Base-by-base conservation (phyloP, 169 alveolate genomes). In the Eimeria necatrix region DNA sequence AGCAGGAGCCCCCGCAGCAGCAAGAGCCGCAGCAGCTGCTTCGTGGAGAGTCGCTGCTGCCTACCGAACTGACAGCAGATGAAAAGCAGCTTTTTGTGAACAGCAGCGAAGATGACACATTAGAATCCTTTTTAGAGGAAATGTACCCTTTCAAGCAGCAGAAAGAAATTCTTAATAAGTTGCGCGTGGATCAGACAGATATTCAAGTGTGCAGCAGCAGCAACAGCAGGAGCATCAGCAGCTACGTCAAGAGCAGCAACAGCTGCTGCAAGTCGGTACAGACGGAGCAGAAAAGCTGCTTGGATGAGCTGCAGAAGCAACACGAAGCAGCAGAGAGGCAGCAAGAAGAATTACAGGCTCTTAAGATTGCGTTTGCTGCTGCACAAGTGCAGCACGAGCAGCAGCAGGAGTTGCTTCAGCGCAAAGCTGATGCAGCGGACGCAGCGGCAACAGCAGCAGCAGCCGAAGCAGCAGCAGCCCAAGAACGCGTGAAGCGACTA, bases 381-480 rank as follows among this genome's bases (percentile, higher is more conserved):
- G 89, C 89, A 5, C 71, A 48, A 26, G 71, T 52, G 89, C 89
- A 51, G 49, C 89, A 80, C 51, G 70, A 80, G 70, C 64, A 80
- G 89, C 89, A 80, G 89, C 89, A 48, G 89, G 51, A n/a, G 22
- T 68, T 80, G 71, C 71, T 80, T 64, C 89, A 80, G 71, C 89
- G 89, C 51, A 80, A 52, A 48, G 49, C 49, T 3, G 70, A 80
- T 4, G 71, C 64, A 80, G 46, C 49, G 5, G 70, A 48, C 12
- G 70, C n/a, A 51, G 51, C 46, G 9, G 89, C 70, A 80, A 68
- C 70, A 51, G 70, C 0, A 51, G 71, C 70, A 16, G 89, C 32
- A 80, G 89, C 64, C 5, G 71, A 18, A n/a, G 89, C 89, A 20
- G 89, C 89, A 4, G 89, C 70, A n/a, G 26, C 89, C 41, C 26